Evolutionary conservation across 768 basidiomycete species (phyloP).

Genomic region (Rhodotorula diobovata): DNA sequence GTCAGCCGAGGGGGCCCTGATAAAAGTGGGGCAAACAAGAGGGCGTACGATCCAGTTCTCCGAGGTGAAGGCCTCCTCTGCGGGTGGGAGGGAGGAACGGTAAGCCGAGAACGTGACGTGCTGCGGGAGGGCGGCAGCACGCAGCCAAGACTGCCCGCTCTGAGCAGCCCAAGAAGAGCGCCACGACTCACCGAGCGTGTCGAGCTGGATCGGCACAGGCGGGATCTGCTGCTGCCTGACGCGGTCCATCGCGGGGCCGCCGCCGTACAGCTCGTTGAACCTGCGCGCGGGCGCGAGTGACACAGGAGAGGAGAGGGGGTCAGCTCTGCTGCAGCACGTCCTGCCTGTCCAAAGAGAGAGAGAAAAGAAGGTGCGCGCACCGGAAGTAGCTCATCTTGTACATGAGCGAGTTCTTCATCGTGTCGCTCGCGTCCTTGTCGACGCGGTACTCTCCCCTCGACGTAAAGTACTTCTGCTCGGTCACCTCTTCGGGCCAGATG

Average conservation of each 20-base stretch:
- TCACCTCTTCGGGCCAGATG: slow-evolving; percentile 77
- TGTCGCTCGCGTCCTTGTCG: slow-evolving; percentile 71
- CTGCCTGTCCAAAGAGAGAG: slow-evolving; percentile 15
- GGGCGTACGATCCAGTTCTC: slow-evolving; percentile 94
- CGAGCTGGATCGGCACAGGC: slow-evolving; percentile 67
- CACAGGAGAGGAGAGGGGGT: not conserved
- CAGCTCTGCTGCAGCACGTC: not conserved
- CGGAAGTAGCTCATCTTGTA: slow-evolving; percentile 99
- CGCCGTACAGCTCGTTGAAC: slow-evolving; percentile 82
- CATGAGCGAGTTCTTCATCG: slow-evolving; percentile 96
- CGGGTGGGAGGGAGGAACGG: not conserved
- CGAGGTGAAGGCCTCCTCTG: slow-evolving; percentile 96
- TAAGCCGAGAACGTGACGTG: not conserved
- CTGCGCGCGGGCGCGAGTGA: slow-evolving; percentile 48
- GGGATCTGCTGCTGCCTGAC: slow-evolving; percentile 86
- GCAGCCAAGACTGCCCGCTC: too few relatives aligned
- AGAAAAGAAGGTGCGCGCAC: slow-evolving; percentile 50
- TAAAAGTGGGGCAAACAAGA: not conserved
- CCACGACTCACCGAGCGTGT: slow-evolving; percentile 68
- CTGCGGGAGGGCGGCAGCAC: too few relatives aligned
- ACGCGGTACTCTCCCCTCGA: slow-evolving; percentile 86
- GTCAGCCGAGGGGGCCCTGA: not conserved
- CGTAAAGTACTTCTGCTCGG: slow-evolving; percentile 91
- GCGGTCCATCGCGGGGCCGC: slow-evolving; percentile 67
- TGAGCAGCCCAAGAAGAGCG: slow-evolving; percentile 6